Evolutionary conservation across 345 rosid genomes (phyloP), one percentile per base, ranked within the genome.

Genomic region (Eucalyptus curtisii): DNA sequence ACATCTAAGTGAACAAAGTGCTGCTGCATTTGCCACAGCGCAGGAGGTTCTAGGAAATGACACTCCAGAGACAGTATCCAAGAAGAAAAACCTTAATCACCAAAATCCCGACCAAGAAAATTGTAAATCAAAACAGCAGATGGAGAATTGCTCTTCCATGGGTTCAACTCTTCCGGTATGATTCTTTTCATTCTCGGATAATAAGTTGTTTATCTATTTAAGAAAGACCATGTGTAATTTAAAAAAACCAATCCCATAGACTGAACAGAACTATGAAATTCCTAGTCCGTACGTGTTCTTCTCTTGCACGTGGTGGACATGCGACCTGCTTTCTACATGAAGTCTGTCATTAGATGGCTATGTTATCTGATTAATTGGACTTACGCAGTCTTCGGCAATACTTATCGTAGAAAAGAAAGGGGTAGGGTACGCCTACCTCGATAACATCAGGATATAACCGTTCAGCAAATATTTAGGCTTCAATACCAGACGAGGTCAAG

Each of bases 21-120:
- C 99, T 50, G 85, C 97, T 66, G 94, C 98, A 14, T 98, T 92
- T 94, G 99, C 99, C 44, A 98, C 96, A 92, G 99, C 99, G 79
- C 88, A 96, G 92, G 99, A 98, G 89, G 97, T 96, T 89, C 86
- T 97, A 88, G 99, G 99, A 87, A 91, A 92, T 89, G 98, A 95
- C 90, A 93, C 97, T 79, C 95, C 96, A 9, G 95, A 94, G 90
- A 88, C 96, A 44, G 52, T 94, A 85, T 88, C 93, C 66, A 94
- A 94, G 88, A 91, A 90, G 90, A 92, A 91, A 86, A 93, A 86
- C 88, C 66, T 81, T 82, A 87, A 86, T 87, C 91, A 88, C 87
- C 90, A 90, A 40, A 90, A 90, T 88, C 37, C 79, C 76, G 96
- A 92, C 86, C 94, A 91, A 91, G 96, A 93, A 66, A 87, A 91